Evolutionary conservation across 2,329 filamentous ascomycete species (phyloP).

Genomic region (Botryotinia calthae): DNA sequence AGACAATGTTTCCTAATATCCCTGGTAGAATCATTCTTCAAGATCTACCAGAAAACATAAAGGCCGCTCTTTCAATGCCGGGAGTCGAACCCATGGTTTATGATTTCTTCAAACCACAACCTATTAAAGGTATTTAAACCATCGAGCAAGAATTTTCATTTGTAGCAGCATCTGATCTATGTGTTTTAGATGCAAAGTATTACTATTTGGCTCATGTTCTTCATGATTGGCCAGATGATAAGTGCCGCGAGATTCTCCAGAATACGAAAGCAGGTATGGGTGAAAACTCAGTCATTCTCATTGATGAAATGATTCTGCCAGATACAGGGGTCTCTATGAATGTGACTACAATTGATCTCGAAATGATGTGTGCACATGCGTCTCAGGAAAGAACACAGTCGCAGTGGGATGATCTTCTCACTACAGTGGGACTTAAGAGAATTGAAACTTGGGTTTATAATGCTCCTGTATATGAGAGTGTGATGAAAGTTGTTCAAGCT

Average conservation of each 20-base stretch:
- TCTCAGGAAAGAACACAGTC: conserved; percentile 18
- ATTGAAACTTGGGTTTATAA: not conserved
- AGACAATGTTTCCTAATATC: conserved; percentile 38
- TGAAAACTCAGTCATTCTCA: not conserved
- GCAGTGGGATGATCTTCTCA: conserved; percentile 18
- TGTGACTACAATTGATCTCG: not conserved
- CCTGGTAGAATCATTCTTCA: conserved; percentile 42
- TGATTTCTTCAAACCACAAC: not conserved
- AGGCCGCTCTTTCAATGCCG: not conserved
- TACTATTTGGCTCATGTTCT: not conserved
- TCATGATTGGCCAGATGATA: not conserved
- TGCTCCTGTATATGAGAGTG: not conserved
- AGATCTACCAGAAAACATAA: conserved; percentile 37
- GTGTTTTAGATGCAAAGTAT: not conserved
- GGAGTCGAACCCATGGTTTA: not conserved
- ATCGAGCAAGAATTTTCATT: not conserved
- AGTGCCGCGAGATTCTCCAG: not conserved
- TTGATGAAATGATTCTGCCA: not conserved
- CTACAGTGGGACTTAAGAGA: conserved; percentile 6
- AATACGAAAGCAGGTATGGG: not conserved
- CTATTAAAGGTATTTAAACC: not conserved
- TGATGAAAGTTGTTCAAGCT: not conserved
- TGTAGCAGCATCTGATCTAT: not conserved
- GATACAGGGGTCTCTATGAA: not conserved
- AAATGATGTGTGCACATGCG: conserved; percentile 39